Conservation (phyloP, 2,329 filamentous ascomycete species). For the Monosporascus sp. region DNA sequence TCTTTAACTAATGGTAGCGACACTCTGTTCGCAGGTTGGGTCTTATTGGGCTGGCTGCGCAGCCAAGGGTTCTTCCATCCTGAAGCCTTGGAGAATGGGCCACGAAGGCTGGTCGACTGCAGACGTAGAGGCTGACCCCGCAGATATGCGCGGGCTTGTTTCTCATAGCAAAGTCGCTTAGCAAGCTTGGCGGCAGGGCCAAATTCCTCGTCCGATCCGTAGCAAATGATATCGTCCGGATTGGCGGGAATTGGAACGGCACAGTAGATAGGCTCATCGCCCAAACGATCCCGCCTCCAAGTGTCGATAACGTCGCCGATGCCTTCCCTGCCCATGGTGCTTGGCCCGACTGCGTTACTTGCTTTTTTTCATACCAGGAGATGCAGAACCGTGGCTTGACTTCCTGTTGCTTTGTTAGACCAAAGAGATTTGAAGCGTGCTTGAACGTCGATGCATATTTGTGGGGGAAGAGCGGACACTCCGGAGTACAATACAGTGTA, state of each 20-base stretch:
- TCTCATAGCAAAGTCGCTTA: constrained; percentile 52
- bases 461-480: too few relatives aligned
- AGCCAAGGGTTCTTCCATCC: constrained; percentile 52
- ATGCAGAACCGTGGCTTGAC: not conserved
- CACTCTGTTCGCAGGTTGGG: constrained; percentile 1
- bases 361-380: not conserved
- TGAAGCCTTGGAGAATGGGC: constrained; percentile 50
- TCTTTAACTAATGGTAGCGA: constrained; percentile 1
- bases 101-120: constrained; percentile 53
- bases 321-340: constrained; percentile 14
- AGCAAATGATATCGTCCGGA: constrained; percentile 44
- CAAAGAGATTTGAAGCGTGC: too few relatives aligned
- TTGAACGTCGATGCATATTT: too few relatives aligned
- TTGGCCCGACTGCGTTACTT: not conserved
- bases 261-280: constrained; percentile 41
- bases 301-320: constrained; percentile 2
- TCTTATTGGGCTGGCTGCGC: constrained; percentile 17
- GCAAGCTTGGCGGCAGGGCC: constrained; percentile 41
- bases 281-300: constrained; percentile 20
- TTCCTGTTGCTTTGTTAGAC: too few relatives aligned
- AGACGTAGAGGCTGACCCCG: constrained; percentile 51
- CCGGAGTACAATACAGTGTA: too few relatives aligned
- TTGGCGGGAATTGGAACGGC: constrained; percentile 28
- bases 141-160: constrained; percentile 53
- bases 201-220: constrained; percentile 53